Percentiles rank a stretch among this genome's conserved stretches.
Conservation (phyloP, 2,329 filamentous ascomycete genomes). For the Aspergillus pseudoglaucus region DNA sequence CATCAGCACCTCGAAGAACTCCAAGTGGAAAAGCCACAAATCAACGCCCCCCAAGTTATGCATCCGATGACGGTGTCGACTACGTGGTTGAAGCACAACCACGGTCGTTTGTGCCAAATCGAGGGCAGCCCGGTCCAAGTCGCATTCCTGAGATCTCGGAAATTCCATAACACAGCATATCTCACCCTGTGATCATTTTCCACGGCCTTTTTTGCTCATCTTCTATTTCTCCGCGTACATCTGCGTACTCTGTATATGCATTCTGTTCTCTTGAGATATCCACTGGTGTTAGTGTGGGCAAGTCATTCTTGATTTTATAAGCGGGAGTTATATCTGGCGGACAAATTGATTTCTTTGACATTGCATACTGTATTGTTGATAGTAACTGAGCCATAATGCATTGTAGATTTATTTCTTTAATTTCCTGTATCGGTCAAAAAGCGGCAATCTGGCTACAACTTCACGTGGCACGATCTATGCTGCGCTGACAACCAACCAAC, state of each 20-base stretch:
- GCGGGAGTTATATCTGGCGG: not conserved
- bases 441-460: too few relatives aligned
- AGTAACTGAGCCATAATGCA: not conserved
- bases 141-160: not conserved
- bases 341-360: too few relatives aligned
- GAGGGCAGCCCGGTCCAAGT: not conserved
- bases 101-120: conserved; percentile 45
- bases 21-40: conserved; percentile 18
- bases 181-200: not conserved
- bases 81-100: conserved; percentile 65
- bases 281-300: not conserved
- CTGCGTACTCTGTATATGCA: not conserved
- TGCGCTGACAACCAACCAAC: conserved; percentile 15
- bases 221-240: not conserved
- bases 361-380: not conserved
- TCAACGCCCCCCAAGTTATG: conserved; percentile 67
- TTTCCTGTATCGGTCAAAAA: too few relatives aligned
- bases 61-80: conserved; percentile 65
- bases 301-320: not conserved
- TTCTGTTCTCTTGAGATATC: not conserved
- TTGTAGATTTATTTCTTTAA: too few relatives aligned
- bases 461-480: not conserved
- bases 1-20: conserved; percentile 3
- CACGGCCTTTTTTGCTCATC: not conserved
- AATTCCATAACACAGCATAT: not conserved